A percentile compares a stretch with the other conserved stretches of the same genome.
These are phyloP conservation scores for Climacium dendroides DNA, from an alignment of 225 moss, liverwort and hornwort species.

Conservation along the genomic window DNA sequence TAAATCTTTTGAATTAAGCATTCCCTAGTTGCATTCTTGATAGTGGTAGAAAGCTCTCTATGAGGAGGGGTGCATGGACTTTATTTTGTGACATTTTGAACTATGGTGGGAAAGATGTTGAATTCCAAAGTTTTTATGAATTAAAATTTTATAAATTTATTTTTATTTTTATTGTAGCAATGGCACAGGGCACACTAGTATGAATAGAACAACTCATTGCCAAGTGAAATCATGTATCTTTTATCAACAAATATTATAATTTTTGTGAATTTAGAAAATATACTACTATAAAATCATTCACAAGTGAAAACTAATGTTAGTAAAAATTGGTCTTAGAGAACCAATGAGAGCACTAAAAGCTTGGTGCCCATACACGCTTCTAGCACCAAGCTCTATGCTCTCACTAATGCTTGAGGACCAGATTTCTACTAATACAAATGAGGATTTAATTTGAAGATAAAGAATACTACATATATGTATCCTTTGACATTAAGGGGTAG, in stretches of 20 bases:
- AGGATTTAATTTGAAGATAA: not conserved
- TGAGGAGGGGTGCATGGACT: no score
- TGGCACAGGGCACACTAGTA: no score
- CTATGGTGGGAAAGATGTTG: no score
- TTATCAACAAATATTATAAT: not conserved
- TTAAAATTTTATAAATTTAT: no score
- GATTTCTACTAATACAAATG: not conserved
- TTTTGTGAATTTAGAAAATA: not conserved
- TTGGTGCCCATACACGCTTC: rapidly evolving
- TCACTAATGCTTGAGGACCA: rapidly evolving
- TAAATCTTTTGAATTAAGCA: no score
- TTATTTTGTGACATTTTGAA: no score
- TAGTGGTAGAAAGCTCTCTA: no score
- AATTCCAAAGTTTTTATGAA: no score
- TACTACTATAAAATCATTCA: not conserved
- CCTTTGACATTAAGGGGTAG: not conserved
- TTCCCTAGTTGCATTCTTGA: no score
- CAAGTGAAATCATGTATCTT: not conserved
- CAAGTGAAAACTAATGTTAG: not conserved
- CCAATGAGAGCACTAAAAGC: not conserved
- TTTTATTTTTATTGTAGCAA: no score
- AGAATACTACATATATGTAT: no score
- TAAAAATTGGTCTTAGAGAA: not conserved
- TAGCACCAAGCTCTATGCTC: not conserved
- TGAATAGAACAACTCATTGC: not conserved